These are phyloP conservation scores for Phytophthora rubi DNA, from an alignment of 352 stramenopile genomes.

Conservation along the genomic window DNA sequence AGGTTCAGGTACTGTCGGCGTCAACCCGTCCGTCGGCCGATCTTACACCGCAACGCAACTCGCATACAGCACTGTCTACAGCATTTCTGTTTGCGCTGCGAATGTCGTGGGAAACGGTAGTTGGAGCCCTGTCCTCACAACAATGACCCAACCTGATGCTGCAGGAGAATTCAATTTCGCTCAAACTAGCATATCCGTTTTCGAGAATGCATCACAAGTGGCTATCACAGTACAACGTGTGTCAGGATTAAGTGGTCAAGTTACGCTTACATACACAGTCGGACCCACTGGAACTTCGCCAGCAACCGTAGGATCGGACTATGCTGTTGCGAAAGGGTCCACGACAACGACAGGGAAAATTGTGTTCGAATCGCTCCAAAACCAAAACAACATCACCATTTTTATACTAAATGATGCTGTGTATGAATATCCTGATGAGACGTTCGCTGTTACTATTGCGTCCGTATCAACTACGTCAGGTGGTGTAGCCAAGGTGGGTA, in stretches of 20 bases:
- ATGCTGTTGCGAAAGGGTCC: conserved; percentile 27
- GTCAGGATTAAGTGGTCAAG: conserved; percentile 51
- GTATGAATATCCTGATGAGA: conserved; percentile 48
- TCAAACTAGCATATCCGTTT: conserved; percentile 24
- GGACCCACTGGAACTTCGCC: conserved; percentile 1
- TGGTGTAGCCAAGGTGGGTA: conserved; percentile 41
- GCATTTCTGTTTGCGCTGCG: conserved; percentile 40
- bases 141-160: conserved; percentile 52
- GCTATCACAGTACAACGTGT: conserved; percentile 42
- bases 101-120: conserved; percentile 39
- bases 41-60: conserved; percentile 30
- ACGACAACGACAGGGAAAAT: conserved; percentile 31
- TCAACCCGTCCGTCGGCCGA: conserved; percentile 16
- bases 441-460: conserved; percentile 48
- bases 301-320: conserved; percentile 48
- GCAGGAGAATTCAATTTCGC: conserved; percentile 63
- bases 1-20: conserved; percentile 5
- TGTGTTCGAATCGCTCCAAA: conserved; percentile 43
- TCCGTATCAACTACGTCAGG: conserved; percentile 16
- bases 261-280: conserved; percentile 42
- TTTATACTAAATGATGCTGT: conserved; percentile 53
- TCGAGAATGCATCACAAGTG: conserved; percentile 51
- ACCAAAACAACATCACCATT: conserved; percentile 35
- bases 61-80: conserved; percentile 46
- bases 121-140: conserved; percentile 39